Conservation (phyloP, 768 basidiomycete genomes). For the Leucocoprinus sp. region DNA sequence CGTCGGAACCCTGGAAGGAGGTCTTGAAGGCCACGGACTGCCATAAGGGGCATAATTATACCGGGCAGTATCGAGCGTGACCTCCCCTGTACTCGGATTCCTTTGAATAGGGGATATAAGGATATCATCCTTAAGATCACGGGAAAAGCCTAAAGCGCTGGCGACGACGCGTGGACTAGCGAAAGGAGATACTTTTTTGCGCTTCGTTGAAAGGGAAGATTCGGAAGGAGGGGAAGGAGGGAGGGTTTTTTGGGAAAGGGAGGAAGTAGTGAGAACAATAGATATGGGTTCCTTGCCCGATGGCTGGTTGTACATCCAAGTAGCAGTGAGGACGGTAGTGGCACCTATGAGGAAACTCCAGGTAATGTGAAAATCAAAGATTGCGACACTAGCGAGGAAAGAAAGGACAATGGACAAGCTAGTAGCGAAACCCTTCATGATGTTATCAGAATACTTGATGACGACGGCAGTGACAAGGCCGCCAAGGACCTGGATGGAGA, state of each 20-base stretch:
- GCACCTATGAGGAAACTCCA: conserved; percentile 81
- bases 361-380: conserved; percentile 89
- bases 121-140: not conserved
- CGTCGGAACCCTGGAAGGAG: conserved; percentile 26
- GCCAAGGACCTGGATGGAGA: conserved; percentile 83
- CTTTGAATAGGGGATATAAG: conserved; percentile 7
- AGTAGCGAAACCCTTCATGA: conserved; percentile 96
- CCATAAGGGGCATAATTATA: conserved; percentile 34
- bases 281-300: conserved; percentile 23
- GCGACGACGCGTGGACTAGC: conserved; percentile 24
- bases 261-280: conserved; percentile 18
- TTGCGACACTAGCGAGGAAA: conserved; percentile 85
- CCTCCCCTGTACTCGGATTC: conserved; percentile 7
- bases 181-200: conserved; percentile 15
- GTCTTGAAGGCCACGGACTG: conserved; percentile 30
- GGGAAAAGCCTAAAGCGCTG: conserved; percentile 35
- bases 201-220: conserved; percentile 27
- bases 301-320: conserved; percentile 93
- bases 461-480: conserved; percentile 92
- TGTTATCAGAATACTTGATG: conserved; percentile 96
- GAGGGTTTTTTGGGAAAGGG: conserved; percentile 16
- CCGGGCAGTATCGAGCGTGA: conserved; percentile 26
- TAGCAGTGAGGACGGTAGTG: conserved; percentile 77
- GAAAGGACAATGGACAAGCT: conserved; percentile 89
- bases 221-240: conserved; percentile 48